phyloP scores from a whole-genome alignment of 2,329 filamentous ascomycete genomes.

The Cladophialophora bantiana region DNA sequence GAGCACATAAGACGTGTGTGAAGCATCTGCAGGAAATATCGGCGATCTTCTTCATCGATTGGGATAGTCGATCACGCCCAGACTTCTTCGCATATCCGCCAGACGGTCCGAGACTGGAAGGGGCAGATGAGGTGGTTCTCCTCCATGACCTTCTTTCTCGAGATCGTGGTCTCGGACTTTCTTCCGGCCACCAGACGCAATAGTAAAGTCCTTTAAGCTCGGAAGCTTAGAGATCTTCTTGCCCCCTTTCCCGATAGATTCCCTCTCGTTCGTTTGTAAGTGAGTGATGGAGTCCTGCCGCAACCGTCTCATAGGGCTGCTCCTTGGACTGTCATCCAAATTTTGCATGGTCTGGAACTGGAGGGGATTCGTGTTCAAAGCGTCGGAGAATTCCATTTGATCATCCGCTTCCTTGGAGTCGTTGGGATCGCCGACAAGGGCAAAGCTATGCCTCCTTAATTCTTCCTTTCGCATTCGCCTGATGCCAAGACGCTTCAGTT shows the following conservation, averaged over 20 bases:
- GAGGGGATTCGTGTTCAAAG: slow-evolving; percentile 29
- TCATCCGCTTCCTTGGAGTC: slow-evolving; percentile 28
- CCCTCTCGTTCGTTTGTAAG: slow-evolving; percentile 16
- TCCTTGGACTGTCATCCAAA: slow-evolving; percentile 15
- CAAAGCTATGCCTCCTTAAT: slow-evolving; percentile 34
- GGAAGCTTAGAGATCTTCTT: slow-evolving; percentile 34
- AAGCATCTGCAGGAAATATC: neutral
- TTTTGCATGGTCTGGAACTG: slow-evolving; percentile 24
- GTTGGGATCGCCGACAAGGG: slow-evolving; percentile 34
- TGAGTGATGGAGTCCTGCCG: slow-evolving; percentile 32
- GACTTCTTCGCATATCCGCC: slow-evolving; percentile 34
- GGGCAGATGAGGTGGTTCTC: slow-evolving; percentile 9
- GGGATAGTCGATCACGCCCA: slow-evolving; percentile 28
- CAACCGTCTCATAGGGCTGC: slow-evolving; percentile 27
- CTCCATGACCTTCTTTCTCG: slow-evolving; percentile 7
- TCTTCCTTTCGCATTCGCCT: slow-evolving; percentile 38
- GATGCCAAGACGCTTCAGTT: slow-evolving; percentile 39
- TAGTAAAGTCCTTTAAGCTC: slow-evolving; percentile 29
- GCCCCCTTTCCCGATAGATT: slow-evolving; percentile 23
- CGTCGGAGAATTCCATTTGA: slow-evolving; percentile 36
- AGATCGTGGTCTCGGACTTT: slow-evolving; percentile 14
- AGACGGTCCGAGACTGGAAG: slow-evolving; percentile 28
- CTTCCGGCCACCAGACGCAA: slow-evolving; percentile 19
- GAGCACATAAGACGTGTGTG: slow-evolving; percentile 15
- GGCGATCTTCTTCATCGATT: neutral